Conservation (phyloP, 2,329 filamentous ascomycete species). For the Arachnomyces sp. region DNA sequence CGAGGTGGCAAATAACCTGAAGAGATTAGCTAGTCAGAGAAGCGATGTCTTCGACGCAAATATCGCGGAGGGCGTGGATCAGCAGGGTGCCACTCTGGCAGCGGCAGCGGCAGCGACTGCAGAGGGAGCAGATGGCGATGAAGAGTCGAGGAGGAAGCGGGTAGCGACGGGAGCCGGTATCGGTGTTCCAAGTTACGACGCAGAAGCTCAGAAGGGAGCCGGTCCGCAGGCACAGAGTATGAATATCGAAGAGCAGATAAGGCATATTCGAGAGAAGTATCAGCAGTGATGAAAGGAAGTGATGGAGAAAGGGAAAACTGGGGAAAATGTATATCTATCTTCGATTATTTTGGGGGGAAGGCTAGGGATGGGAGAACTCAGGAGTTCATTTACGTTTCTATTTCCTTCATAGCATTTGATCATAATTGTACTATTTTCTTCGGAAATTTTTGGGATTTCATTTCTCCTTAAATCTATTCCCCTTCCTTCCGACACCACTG, state of each 20-base stretch:
- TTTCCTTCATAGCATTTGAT: too few species aligned
- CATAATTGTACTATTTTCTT: too few species aligned
- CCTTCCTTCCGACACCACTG: too few species aligned
- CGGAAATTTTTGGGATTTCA: too few species aligned
- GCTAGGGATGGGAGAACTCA: too few species aligned
- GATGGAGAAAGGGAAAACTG: background rate
- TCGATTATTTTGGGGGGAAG: too few species aligned
- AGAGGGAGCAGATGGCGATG: constrained; percentile 60
- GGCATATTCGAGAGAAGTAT: constrained; percentile 56
- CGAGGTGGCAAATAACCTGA: constrained; percentile 89
- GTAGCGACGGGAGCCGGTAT: constrained; percentile 52
- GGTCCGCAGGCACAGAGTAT: constrained; percentile 38
- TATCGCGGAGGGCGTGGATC: constrained; percentile 22
- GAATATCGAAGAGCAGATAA: constrained; percentile 81
- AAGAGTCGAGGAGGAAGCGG: constrained; percentile 70
- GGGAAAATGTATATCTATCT: constrained; percentile 2
- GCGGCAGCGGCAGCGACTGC: constrained; percentile 49
- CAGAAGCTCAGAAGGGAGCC: constrained; percentile 10
- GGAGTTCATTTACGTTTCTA: too few species aligned
- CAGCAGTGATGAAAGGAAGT: constrained; percentile 21
- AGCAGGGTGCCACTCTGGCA: background rate
- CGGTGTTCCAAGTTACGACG: constrained; percentile 15
- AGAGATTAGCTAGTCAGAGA: constrained; percentile 83
- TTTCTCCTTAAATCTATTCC: too few species aligned
- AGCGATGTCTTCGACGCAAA: constrained; percentile 72